These are phyloP conservation scores for Bjerkandera adusta DNA, from an alignment of 1,284 basidiomycete species.

Conservation along the genomic window DNA sequence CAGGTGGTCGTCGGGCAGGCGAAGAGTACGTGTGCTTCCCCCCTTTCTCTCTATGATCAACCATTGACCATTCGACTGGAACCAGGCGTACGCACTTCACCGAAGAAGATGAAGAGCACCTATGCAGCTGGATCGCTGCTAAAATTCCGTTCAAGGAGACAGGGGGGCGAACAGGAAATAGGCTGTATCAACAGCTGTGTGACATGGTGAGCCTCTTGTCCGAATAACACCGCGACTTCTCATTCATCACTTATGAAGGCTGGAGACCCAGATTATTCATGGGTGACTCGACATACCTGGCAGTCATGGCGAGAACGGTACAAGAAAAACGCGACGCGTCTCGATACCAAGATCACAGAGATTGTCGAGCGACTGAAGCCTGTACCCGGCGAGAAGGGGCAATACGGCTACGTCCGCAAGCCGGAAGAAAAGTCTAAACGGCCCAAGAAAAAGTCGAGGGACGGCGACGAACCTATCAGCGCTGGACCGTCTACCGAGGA, in stretches of 20 bases:
- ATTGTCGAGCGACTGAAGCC: constrained; percentile 70
- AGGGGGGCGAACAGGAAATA: constrained; percentile 75
- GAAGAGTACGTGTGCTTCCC: constrained; percentile 60
- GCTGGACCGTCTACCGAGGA: constrained; percentile 18
- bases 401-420: constrained; percentile 73
- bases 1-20: constrained; percentile 73
- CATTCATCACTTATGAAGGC: constrained; percentile 34
- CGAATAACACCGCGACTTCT: neutral
- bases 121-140: constrained; percentile 73
- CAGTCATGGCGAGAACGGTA: constrained; percentile 85
- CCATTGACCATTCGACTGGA: neutral
- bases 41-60: neutral
- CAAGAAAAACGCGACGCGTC: constrained; percentile 70
- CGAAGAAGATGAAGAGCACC: constrained; percentile 64
- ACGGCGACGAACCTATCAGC: constrained; percentile 14
- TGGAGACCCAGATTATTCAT: constrained; percentile 64
- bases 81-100: constrained; percentile 72
- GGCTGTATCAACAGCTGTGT: constrained; percentile 66
- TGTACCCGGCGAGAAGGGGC: constrained; percentile 65
- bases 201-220: constrained; percentile 45
- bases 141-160: constrained; percentile 79
- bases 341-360: constrained; percentile 59
- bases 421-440: constrained; percentile 64
- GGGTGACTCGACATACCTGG: constrained; percentile 83
- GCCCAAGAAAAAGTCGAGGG: constrained; percentile 42